Evolutionary conservation across 306 rosid genomes (phyloP), one percentile per base, ranked within the genome.

Genomic region (Trifolium pratense): DNA sequence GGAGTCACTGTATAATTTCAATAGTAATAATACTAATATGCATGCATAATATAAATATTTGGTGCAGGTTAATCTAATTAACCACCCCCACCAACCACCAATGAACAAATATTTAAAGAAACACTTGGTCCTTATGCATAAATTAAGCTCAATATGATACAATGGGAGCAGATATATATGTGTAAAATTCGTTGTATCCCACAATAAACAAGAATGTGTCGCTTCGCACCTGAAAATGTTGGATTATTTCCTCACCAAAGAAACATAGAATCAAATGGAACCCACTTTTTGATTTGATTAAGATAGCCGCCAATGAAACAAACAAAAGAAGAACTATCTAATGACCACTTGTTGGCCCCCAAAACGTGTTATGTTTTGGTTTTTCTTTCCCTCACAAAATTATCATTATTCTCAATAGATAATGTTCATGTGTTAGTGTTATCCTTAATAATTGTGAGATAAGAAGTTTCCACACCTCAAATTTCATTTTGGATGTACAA

Each of bases 241-340:
- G 49, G 83, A 73, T 67, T 48, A 52, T 63, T 63, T 36, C 68
- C 43, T 69, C 73, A 65, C 65, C 39, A 13, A 75, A 39, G 82
- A 53, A 78, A 76, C 87, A 74, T 25, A 70, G 49, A 75, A 75
- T 70, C 79, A 71, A 32, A 66, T 63, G 74, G 74, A 75, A 63
- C 80, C 84, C 76, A 74, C 12, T 77, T 65, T 67, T 3, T 53
- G 39, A 78, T 71, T 46, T 75, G 78, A 57, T 55, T 21, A 40
- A 20, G 78, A 74, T 66, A 66, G 78, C 77, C 77, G 68, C 71
- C 66, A 79, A 62, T 53, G 15, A 66, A 61, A 52, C 57, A 36
- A 86, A 78, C 70, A 76, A 51, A 76, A 60, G 14, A 65, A 52
- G 34, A 56, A 42, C 68, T 58, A 68, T 14, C 57, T 31, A 20